Conservation (phyloP, 2,329 filamentous ascomycete species). For the Alternaria sp. region DNA sequence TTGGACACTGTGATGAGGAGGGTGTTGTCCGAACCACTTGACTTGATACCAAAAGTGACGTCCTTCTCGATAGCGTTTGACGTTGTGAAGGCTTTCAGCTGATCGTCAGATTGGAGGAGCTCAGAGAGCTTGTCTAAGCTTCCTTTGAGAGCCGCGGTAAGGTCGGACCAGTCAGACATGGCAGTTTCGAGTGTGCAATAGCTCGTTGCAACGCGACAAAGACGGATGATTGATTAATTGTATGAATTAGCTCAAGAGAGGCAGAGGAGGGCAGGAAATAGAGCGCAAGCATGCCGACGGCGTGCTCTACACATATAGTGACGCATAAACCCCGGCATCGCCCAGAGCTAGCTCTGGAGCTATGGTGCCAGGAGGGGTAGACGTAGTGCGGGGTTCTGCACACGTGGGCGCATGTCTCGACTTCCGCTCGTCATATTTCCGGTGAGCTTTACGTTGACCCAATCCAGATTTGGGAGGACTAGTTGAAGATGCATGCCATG, state of each 20-base stretch:
- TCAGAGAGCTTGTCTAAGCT: slow-evolving; percentile 42
- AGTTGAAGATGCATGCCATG: slow-evolving; percentile 14
- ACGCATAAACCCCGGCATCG: slow-evolving; percentile 12
- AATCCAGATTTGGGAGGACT: slow-evolving; percentile 11
- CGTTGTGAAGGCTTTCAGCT: slow-evolving; percentile 48
- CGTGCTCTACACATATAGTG: slow-evolving; percentile 19
- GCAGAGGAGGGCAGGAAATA: background rate
- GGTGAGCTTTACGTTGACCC: slow-evolving; percentile 11
- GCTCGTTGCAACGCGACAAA: background rate
- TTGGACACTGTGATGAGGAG: slow-evolving; percentile 46
- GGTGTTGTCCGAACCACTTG: slow-evolving; percentile 43
- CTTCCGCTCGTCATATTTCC: slow-evolving; percentile 19
- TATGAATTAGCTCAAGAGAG: background rate
- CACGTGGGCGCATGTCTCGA: slow-evolving; percentile 35
- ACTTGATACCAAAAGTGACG: slow-evolving; percentile 48
- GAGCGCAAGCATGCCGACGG: slow-evolving; percentile 2
- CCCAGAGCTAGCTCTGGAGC: slow-evolving; percentile 26
- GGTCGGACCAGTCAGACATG: slow-evolving; percentile 47
- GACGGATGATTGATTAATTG: background rate
- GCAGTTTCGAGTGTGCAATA: slow-evolving; percentile 2
- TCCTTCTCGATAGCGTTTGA: slow-evolving; percentile 45
- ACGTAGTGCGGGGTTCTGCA: slow-evolving; percentile 35
- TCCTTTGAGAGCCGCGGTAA: slow-evolving; percentile 42
- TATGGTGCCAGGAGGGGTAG: slow-evolving; percentile 42
- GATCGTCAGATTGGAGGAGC: slow-evolving; percentile 44